Evolutionary conservation across 257 asterid genomes (phyloP), one percentile per base, ranked within the genome.

Genomic region (Marsdenia floribunda): DNA sequence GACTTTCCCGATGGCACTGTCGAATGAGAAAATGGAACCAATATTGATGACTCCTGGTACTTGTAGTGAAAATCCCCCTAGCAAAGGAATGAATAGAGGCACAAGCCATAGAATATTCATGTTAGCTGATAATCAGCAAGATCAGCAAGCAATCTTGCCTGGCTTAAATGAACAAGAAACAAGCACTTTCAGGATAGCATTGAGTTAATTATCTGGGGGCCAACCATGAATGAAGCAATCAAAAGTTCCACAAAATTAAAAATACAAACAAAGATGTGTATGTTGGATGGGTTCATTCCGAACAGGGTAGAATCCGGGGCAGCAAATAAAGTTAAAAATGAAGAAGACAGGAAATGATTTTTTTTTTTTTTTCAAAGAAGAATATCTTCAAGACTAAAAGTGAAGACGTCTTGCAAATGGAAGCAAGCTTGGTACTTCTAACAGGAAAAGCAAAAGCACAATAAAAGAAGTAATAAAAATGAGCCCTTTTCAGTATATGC

Each of bases 1-100:
- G 14, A 90, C 97, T 64, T 73, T 83, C 76, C 97, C 97, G 29
- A 75, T 88, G 35, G 83, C 85, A 24, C 90, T 85, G 38, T 80
- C 83, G 69, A 89, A 86, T 3, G 94, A 67, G 68, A 90, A 90
- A 73, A 86, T 85, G 79, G 97, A 84, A 52, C 97, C 97, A 70
- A 90, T 89, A 21, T 87, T 84, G 70, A 92, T 84, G 78, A 44
- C 77, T 38, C 16, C 52, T 38, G 71, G 71, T 66, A 66, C 71
- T 38, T 3, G 52, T 66, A 38, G 33, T 8, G 71, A 38, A 66
- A 66, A 66, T 38, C 33, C 71, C 10, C 71, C 18, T 38, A 66
- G 16, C 22, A 38, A 38, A 16, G 9, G 24, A 40, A 38, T 2
- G 3, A 38, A 66, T 0, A 66, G 10, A n/a, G 29, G 26, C 16